Conservation (phyloP, 176 grass and related monocot genomes). For the Eleusine coracana region DNA sequence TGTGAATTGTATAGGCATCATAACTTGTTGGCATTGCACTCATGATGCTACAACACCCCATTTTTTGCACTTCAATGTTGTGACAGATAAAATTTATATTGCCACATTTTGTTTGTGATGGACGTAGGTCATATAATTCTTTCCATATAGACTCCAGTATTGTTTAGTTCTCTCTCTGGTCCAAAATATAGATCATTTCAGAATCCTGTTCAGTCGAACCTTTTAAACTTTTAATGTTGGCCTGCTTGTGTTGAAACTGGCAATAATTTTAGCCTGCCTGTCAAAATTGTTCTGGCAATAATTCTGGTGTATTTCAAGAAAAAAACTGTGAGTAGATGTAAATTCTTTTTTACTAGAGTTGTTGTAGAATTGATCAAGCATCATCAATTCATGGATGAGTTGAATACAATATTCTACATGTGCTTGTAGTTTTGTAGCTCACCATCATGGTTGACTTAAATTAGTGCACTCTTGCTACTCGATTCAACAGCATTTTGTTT, state of each 20-base stretch:
- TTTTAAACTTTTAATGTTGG: background rate
- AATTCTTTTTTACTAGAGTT: too few relatives aligned
- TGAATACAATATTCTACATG: too few relatives aligned
- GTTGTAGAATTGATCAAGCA: too few relatives aligned
- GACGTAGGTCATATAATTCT: background rate
- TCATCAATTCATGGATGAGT: too few relatives aligned
- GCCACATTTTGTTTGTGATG: background rate
- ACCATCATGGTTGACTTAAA: too few relatives aligned
- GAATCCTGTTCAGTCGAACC: background rate
- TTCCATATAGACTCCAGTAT: background rate
- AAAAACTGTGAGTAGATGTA: too few relatives aligned
- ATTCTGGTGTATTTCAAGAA: background rate
- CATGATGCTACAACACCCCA: background rate
- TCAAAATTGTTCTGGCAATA: background rate
- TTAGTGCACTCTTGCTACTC: too few relatives aligned
- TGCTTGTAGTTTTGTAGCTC: too few relatives aligned
- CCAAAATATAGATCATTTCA: background rate
- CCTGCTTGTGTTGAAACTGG: constrained; percentile 24
- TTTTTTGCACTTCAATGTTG: background rate
- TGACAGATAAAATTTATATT: constrained; percentile 7
- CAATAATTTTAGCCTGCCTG: background rate
- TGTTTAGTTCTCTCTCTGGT: background rate
- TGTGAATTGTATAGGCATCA: background rate
- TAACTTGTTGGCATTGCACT: background rate
- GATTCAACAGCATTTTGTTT: too few relatives aligned